Percentiles rank a stretch among this genome's conserved stretches.
phyloP scores from a whole-genome alignment of 139 green algal genomes.

The Trebouxia sp. region DNA sequence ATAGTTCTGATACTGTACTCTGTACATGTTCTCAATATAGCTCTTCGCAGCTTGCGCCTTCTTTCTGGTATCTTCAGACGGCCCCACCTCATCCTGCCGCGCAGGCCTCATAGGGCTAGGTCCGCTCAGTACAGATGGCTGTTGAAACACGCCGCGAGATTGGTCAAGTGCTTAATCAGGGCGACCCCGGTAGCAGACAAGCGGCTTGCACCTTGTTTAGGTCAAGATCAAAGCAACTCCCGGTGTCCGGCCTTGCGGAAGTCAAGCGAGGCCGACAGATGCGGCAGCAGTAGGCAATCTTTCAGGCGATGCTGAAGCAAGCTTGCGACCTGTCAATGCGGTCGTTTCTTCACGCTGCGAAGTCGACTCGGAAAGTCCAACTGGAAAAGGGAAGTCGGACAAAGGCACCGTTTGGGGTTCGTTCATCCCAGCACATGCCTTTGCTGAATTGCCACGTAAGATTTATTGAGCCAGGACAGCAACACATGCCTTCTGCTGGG shows the following conservation, averaged over 20 bases:
- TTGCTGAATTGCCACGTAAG: not conserved
- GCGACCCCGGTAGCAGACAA: too few species aligned
- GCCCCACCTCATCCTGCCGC: constrained; percentile 2
- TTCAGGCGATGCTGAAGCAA: not conserved
- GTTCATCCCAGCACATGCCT: too few species aligned
- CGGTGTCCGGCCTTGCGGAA: not conserved
- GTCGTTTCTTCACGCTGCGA: too few species aligned
- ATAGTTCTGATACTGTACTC: constrained; percentile 74
- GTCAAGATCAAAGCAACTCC: not conserved
- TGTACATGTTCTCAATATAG: constrained; percentile 96
- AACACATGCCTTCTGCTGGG: not conserved
- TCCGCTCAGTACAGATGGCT: not conserved
- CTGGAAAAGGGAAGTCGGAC: not conserved
- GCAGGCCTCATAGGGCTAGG: not conserved
- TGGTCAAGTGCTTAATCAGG: too few species aligned
- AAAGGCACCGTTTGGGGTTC: too few species aligned
- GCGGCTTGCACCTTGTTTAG: not conserved
- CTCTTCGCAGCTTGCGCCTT: constrained; percentile 78
- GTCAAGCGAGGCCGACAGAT: not conserved
- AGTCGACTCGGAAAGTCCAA: constrained; percentile 1
- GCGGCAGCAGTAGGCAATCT: not conserved
- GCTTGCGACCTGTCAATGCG: not conserved
- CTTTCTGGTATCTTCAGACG: constrained; percentile 30
- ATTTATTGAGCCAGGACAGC: not conserved
- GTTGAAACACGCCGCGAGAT: not conserved